phyloP scores from a whole-genome alignment of 2,329 filamentous ascomycete genomes.

The Ramularia endophylla region DNA sequence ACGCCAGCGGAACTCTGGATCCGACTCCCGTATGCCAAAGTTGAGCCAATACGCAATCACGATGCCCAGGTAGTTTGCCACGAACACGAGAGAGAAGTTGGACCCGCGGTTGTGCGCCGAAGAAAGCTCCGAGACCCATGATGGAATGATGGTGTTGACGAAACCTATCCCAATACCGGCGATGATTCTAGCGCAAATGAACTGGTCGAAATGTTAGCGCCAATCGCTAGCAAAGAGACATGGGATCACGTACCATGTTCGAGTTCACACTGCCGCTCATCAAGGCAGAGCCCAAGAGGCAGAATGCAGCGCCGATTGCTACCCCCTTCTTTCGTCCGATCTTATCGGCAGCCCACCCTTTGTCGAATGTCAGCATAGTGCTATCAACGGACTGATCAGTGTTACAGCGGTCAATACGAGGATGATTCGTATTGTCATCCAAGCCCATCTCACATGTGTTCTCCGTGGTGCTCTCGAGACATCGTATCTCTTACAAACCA shows the following conservation, averaged over 20 bases:
- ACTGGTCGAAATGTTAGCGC: constrained; percentile 8
- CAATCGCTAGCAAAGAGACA: no score
- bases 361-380: constrained; percentile 9
- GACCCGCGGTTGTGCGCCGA: constrained; percentile 18
- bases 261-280: constrained; percentile 17
- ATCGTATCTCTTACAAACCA: no score
- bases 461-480: no score
- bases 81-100: constrained; percentile 35
- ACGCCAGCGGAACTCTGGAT: constrained; percentile 18
- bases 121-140: constrained; percentile 15
- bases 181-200: constrained; percentile 28
- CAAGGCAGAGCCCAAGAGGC: constrained; percentile 26
- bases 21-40: constrained; percentile 10
- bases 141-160: constrained; percentile 27
- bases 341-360: constrained; percentile 27
- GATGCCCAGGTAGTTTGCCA: constrained; percentile 49
- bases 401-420: no score
- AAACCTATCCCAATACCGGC: constrained; percentile 31
- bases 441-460: no score
- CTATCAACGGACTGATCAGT: no score
- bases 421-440: no score
- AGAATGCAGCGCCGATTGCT: constrained; percentile 23
- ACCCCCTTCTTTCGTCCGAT: constrained; percentile 24
- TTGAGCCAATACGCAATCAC: constrained; percentile 23
- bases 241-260: constrained; percentile 22